Percentiles rank a stretch among this genome's conserved stretches.
phyloP scores from a whole-genome alignment of 352 stramenopile species.

The Poterioochromonas sp. region DNA sequence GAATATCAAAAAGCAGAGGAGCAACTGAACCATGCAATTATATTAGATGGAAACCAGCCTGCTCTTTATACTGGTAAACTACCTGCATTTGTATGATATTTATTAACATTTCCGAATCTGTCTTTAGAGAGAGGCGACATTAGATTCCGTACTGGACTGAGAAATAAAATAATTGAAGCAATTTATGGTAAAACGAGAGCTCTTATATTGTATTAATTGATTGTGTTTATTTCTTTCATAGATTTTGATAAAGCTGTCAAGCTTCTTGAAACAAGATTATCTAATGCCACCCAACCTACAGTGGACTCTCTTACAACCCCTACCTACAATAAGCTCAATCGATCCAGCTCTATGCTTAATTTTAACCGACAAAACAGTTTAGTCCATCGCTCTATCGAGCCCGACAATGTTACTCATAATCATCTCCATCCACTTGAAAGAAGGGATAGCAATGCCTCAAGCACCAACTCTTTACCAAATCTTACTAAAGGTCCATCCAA shows the following conservation, averaged over 20 bases:
- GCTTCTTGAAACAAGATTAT: neutral
- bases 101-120: neutral
- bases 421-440: too few species aligned
- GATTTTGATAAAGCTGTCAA: slow-evolving; percentile 23
- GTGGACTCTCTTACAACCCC: too few species aligned
- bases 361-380: too few species aligned
- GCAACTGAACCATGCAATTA: neutral
- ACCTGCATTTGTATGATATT: neutral
- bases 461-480: too few species aligned
- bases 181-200: neutral
- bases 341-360: too few species aligned
- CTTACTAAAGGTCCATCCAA: too few species aligned
- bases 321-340: too few species aligned
- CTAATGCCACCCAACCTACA: too few species aligned
- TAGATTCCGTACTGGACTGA: neutral
- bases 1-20: slow-evolving; percentile 14
- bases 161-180: slow-evolving; percentile 24
- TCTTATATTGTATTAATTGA: neutral
- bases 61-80: slow-evolving; percentile 6
- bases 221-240: slow-evolving; percentile 4
- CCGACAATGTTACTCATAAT: too few species aligned
- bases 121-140: slow-evolving; percentile 23
- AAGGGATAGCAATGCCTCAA: too few species aligned
- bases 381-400: too few species aligned
- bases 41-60: slow-evolving; percentile 1